Conservation (phyloP, 805 yeast species). For the Nakazawaea ernobii region DNA sequence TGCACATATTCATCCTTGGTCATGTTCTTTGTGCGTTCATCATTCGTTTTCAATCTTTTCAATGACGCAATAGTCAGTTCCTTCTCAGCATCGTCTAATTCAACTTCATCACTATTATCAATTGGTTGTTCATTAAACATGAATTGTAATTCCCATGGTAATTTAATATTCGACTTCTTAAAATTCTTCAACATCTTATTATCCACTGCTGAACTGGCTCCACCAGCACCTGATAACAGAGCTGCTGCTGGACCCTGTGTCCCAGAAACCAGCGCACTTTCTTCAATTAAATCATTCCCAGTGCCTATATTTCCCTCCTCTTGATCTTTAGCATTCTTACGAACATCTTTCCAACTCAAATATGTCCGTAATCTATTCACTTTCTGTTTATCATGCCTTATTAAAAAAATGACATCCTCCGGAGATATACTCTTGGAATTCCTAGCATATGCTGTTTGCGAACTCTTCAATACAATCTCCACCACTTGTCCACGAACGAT, state of each 20-base stretch:
- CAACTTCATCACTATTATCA: conserved; percentile 56
- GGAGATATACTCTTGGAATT: conserved; percentile 83
- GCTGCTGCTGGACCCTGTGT: conserved; percentile 34
- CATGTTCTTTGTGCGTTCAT: conserved; percentile 89
- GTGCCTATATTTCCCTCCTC: conserved; percentile 42
- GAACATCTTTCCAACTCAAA: conserved; percentile 93
- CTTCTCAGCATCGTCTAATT: conserved; percentile 80
- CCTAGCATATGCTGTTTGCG: conserved; percentile 68
- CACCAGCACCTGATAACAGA: conserved; percentile 10
- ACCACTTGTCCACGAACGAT: conserved; percentile 93
- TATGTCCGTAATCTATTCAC: conserved; percentile 88
- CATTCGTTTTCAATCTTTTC: conserved; percentile 85
- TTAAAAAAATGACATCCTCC: conserved; percentile 89
- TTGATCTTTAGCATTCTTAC: conserved; percentile 67
- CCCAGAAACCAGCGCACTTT: conserved; percentile 26
- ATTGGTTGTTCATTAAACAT: conserved; percentile 91
- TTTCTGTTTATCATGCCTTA: conserved; percentile 90
- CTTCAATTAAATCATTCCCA: conserved; percentile 28
- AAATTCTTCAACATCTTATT: conserved; percentile 45
- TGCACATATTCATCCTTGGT: conserved; percentile 97
- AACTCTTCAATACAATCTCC: conserved; percentile 71
- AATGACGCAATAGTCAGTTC: conserved; percentile 87
- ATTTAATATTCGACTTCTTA: conserved; percentile 71
- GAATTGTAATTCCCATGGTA: conserved; percentile 94
- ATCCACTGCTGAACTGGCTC: conserved; percentile 30